Base-by-base conservation (phyloP, 768 basidiomycete genomes). In the Boletus sp. region DNA sequence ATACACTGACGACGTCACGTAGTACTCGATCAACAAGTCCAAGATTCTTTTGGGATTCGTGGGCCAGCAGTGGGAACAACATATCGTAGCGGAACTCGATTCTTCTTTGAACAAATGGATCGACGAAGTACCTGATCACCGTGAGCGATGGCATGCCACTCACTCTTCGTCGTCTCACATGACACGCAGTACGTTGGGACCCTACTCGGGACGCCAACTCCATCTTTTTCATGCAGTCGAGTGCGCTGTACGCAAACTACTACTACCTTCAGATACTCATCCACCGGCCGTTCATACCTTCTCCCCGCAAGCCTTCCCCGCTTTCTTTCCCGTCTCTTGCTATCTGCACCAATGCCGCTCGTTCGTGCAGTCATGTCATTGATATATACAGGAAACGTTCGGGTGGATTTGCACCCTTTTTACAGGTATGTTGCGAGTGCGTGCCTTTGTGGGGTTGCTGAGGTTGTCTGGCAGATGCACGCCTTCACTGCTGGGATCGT, bases 291-390 rank as follows among this genome's bases (percentile, higher is more conserved):
- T 91, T 89, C 69, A 85, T 93, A 53, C 87, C 88, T 0, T 80
- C 80, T 0, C 80, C 83, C 3, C 72, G 77, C 42, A 83, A 83
- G 52, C 77, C 76, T 0, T 71, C 75, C 0, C 66, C 71, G 2
- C 63, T 81, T 34, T 73, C 76, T 1, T 80, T 84, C 61, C 83
- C 73, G 63, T 85, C 90, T 0, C 74, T 93, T 32, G 88, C 88
- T 0, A 92, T 93, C 50, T 93, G 90, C 67, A 83, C 86, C n/a
- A 93, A 92, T 56, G 84, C 92, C 0, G 88, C 92, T 2, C 77
- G 89, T 8, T 89, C 88, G 1, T 85, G 81, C 54, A 81, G 80
- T 37, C 88, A 87, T 64, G 79, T 93, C 29, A 68, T 88, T 19
- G 88, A 91, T 59, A 72, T 81, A 3, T 77, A 81, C 48, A 70